Evolutionary conservation across 2,329 filamentous ascomycete species (phyloP).

Genomic region (Penicillium paneum): DNA sequence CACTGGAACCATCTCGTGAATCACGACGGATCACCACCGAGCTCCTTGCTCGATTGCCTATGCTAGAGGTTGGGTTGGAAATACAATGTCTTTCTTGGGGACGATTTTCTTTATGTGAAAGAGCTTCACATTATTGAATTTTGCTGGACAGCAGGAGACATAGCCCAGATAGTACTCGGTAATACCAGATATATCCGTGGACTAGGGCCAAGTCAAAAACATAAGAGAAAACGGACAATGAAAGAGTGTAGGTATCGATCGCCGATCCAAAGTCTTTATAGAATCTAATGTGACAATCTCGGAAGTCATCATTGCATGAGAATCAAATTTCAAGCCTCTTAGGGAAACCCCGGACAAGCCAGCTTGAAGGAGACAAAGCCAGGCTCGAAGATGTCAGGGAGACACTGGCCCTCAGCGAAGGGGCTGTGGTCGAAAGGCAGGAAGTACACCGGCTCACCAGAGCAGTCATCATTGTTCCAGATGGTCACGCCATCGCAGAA

Average conservation of each 20-base stretch:
- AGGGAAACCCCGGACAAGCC: constrained; percentile 11
- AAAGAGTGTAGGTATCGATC: constrained; percentile 2
- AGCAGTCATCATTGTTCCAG: constrained; percentile 24
- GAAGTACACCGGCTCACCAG: constrained; percentile 15
- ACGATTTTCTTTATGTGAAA: neutral
- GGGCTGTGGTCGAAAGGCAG: constrained; percentile 15
- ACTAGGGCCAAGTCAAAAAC: neutral
- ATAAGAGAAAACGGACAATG: neutral
- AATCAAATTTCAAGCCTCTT: neutral
- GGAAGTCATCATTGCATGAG: neutral
- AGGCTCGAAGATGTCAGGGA: constrained; percentile 20
- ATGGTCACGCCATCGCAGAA: constrained; percentile 18
- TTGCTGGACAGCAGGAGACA: constrained; percentile 2
- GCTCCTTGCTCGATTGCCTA: no score
- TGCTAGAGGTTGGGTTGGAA: neutral
- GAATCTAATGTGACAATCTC: neutral
- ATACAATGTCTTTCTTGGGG: neutral
- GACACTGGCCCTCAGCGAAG: constrained; percentile 15
- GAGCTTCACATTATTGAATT: constrained; percentile 4
- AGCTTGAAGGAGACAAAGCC: constrained; percentile 21
- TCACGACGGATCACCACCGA: no score
- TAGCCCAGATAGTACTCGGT: neutral
- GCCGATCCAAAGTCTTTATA: neutral
- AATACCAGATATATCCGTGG: neutral
- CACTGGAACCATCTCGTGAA: constrained; percentile 69